A percentile compares a stretch with the other conserved stretches of the same genome.
phyloP scores from a whole-genome alignment of 495 filamentous ascomycete genomes.

The Lasiosphaeria hispida region DNA sequence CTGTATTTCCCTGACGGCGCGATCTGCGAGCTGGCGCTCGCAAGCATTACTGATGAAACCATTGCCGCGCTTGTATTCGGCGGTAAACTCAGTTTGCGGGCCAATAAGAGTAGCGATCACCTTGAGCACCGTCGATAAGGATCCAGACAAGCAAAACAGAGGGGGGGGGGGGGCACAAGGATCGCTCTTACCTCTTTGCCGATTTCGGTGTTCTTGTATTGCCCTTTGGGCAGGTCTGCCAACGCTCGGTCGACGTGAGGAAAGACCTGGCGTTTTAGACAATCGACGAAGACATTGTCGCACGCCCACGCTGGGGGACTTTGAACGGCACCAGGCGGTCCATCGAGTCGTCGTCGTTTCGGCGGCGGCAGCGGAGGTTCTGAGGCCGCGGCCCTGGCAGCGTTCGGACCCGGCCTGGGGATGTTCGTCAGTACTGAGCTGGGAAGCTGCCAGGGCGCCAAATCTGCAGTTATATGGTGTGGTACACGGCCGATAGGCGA shows the following conservation, averaged over 20 bases:
- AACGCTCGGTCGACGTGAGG: constrained; percentile 31
- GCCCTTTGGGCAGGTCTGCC: not conserved
- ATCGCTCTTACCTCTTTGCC: constrained; percentile 14
- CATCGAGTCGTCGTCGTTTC: constrained; percentile 1
- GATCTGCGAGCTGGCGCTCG: constrained; percentile 14
- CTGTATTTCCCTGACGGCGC: constrained; percentile 9
- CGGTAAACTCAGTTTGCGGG: constrained; percentile 4
- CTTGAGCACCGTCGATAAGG: constrained; percentile 14
- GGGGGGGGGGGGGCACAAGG: not conserved
- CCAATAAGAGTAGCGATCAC: constrained; percentile 16
- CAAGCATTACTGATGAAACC: constrained; percentile 19
- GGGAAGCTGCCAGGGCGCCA: too few relatives aligned
- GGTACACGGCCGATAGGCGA: too few relatives aligned
- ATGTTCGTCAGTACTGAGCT: too few relatives aligned
- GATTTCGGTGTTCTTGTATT: constrained; percentile 6
- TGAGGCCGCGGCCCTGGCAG: too few relatives aligned
- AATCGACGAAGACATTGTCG: constrained; percentile 6
- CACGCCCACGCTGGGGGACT: not conserved
- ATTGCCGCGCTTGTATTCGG: constrained; percentile 15
- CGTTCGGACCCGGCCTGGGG: too few relatives aligned
- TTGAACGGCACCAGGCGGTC: not conserved
- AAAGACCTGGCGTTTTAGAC: constrained; percentile 36
- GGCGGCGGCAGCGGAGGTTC: not conserved
- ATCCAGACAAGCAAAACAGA: not conserved
- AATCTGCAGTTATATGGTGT: too few relatives aligned